A percentile compares a stretch with the other conserved stretches of the same genome.
phyloP scores from a whole-genome alignment of 2,329 filamentous ascomycete species.

The Alternaria infectoria region DNA sequence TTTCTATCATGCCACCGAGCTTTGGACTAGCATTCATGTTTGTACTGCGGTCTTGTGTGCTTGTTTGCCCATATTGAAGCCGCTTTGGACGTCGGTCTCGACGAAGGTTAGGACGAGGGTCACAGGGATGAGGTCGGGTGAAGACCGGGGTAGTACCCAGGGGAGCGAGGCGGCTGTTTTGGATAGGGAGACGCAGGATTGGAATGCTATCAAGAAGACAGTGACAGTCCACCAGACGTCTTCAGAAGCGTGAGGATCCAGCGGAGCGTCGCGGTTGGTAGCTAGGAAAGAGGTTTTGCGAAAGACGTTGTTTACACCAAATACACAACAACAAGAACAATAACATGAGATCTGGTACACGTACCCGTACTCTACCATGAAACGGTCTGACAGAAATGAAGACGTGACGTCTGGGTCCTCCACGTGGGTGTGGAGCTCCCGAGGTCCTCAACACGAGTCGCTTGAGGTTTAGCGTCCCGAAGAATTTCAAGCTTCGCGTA shows the following conservation, averaged over 20 bases:
- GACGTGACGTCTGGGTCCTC: not conserved
- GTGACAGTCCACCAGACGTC: not conserved
- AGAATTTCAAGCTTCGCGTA: not conserved
- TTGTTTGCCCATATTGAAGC: not conserved
- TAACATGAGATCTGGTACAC: not conserved
- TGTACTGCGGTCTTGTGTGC: slow-evolving; percentile 1
- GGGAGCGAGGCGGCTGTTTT: not conserved
- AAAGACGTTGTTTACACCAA: not conserved
- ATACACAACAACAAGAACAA: not conserved
- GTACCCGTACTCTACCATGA: not conserved
- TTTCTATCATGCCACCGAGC: not conserved
- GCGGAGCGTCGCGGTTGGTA: not conserved
- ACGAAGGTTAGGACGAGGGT: not conserved
- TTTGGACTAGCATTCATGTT: not conserved
- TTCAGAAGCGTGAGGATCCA: not conserved
- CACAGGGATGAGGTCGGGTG: not conserved
- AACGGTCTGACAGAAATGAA: not conserved
- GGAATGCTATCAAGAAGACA: not conserved
- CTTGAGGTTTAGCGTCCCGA: not conserved
- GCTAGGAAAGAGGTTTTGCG: not conserved
- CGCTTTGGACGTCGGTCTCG: not conserved
- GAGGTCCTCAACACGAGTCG: not conserved
- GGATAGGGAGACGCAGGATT: not conserved
- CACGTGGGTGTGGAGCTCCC: not conserved
- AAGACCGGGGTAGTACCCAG: not conserved